These are phyloP conservation scores for Candida vaughaniae DNA, from an alignment of 805 yeast species.

Conservation along the genomic window DNA sequence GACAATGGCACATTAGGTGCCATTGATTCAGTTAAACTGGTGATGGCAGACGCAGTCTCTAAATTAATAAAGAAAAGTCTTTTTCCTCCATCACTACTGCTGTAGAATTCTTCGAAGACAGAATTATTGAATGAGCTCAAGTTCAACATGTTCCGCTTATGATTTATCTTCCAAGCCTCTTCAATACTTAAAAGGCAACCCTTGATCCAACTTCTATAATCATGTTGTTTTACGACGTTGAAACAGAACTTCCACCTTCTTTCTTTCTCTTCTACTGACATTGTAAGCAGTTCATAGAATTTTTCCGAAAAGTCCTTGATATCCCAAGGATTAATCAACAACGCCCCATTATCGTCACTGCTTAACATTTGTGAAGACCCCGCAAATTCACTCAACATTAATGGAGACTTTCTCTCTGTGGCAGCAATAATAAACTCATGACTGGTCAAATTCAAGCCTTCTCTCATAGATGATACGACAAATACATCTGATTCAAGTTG, in stretches of 20 bases:
- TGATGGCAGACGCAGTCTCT: slow-evolving; percentile 26
- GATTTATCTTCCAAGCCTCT: slow-evolving; percentile 37
- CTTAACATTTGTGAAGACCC: slow-evolving; percentile 84
- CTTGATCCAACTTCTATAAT: slow-evolving; percentile 73
- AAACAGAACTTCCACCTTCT: slow-evolving; percentile 62
- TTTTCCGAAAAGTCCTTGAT: slow-evolving; percentile 60
- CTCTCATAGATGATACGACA: slow-evolving; percentile 87
- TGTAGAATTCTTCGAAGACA: slow-evolving; percentile 33
- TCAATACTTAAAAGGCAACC: slow-evolving; percentile 54
- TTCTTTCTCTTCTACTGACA: slow-evolving; percentile 58
- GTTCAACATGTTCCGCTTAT: slow-evolving; percentile 22
- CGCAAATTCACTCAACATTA: slow-evolving; percentile 87
- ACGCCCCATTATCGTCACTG: slow-evolving; percentile 54
- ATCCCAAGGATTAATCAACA: slow-evolving; percentile 92
- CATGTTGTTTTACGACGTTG: slow-evolving; percentile 60
- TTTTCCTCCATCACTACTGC: slow-evolving; percentile 25
- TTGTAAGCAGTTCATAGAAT: slow-evolving; percentile 62
- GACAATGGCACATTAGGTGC: slow-evolving; percentile 2
- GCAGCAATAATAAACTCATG: slow-evolving; percentile 89
- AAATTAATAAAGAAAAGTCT: slow-evolving; percentile 31
- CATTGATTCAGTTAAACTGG: slow-evolving; percentile 9
- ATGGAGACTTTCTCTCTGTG: slow-evolving; percentile 68
- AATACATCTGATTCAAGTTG: slow-evolving; percentile 84
- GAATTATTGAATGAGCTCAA: slow-evolving; percentile 31
- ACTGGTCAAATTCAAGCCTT: slow-evolving; percentile 95